These are phyloP conservation scores for Trypanosoma lewisi DNA, from an alignment of 208 protist genomes.

Conservation along the genomic window DNA sequence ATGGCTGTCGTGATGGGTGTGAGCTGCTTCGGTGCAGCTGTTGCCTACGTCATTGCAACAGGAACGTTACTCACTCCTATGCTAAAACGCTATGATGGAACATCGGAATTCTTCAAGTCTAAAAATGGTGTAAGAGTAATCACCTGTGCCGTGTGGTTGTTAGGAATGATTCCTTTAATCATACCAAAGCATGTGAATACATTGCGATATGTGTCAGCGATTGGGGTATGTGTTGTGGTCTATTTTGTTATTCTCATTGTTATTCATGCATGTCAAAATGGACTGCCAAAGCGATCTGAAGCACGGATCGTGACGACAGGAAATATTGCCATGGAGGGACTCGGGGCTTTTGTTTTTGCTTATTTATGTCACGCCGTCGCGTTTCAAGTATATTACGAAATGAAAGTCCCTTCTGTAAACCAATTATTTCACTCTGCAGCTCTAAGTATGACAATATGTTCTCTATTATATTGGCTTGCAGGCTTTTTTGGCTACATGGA, in stretches of 20 bases:
- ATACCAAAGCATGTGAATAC: constrained; percentile 38
- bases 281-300: constrained; percentile 18
- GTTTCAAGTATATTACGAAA: constrained; percentile 43
- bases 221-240: constrained; percentile 31
- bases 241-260: constrained; percentile 32
- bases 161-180: constrained; percentile 41
- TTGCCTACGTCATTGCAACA: constrained; percentile 41
- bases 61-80: constrained; percentile 30
- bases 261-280: constrained; percentile 20
- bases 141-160: constrained; percentile 21
- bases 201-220: constrained; percentile 34
- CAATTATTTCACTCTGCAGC: constrained; percentile 17
- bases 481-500: constrained; percentile 83
- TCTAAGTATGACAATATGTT: constrained; percentile 43
- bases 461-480: constrained; percentile 57
- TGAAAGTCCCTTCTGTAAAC: constrained; percentile 23
- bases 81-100: background rate
- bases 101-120: constrained; percentile 19
- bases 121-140: constrained; percentile 9
- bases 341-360: constrained; percentile 42
- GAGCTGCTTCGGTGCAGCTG: constrained; percentile 41
- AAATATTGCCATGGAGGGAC: constrained; percentile 24
- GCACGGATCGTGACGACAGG: constrained; percentile 7
- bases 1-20: constrained; percentile 31
- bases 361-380: constrained; percentile 45